Evolutionary conservation across 1,139 yeast genomes (phyloP), one percentile per base, ranked within the genome.

Genomic region (Saccharomyces hybrid): DNA sequence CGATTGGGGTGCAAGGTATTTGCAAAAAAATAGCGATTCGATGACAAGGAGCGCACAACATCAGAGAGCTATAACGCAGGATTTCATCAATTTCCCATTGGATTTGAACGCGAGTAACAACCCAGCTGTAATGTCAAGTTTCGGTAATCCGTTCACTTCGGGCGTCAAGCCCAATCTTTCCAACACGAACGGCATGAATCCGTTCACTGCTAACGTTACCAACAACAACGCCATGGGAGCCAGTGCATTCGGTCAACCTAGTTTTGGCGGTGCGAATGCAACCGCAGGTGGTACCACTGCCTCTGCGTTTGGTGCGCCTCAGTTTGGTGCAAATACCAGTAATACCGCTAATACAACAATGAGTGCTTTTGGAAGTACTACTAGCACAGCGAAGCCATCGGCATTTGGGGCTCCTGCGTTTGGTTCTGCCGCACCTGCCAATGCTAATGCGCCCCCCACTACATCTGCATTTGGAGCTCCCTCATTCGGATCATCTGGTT

Each of bases 1-100:
- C 8, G 71, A 73, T 34, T 73, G 76, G 60, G 86, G 84, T 5
- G 85, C 82, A 1, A 73, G 86, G 52, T 83, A 77, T 64, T 67
- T 78, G n/a, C 86, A 82, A 57, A 63, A 75, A 42, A 73, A 78
- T n/a, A 74, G 31, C 31, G 31, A 28, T 2, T 28, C 31, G 9
- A 28, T 28, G 11, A 28, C 31, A 28, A n/a, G n/a, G n/a, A 12
- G 38, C 80, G 1, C 75, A 71, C 57, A 69, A 70, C 31, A 42
- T 58, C 28, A 68, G 71, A 16, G 58, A 60, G 16, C 59, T 63
- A 53, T 55, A 11, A 65, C 69, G 4, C 75, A 74, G 55, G 76
- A 77, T 0, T 80, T 79, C 59, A 69, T 80, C 1, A 75, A 72
- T 57, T 61, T 72, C 63, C 64, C 68, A 12, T 52, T 69, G 51